Evolutionary conservation across 2,329 filamentous ascomycete species (phyloP).

Genomic region (Tolypocladium ovalisporum): DNA sequence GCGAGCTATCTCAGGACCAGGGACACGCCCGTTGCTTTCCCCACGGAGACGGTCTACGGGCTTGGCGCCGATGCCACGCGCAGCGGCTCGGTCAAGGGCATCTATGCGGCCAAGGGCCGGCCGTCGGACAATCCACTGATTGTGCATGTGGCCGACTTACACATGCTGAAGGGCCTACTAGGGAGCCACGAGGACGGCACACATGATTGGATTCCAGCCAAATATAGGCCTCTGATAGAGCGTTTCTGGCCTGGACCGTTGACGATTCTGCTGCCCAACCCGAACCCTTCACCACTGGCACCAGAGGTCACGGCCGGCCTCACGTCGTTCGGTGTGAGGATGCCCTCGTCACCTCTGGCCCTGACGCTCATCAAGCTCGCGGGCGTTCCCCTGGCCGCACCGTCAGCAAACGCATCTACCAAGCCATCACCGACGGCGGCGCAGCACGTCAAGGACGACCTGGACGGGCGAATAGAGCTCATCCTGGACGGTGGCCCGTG

Average conservation of each 20-base stretch:
- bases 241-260: conserved; percentile 91
- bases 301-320: conserved; percentile 87
- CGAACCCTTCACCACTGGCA: conserved; percentile 58
- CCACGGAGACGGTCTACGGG: conserved; percentile 95
- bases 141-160: conserved; percentile 74
- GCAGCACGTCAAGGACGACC: conserved; percentile 77
- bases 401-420: conserved; percentile 89
- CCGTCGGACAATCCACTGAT: conserved; percentile 95
- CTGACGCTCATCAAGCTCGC: conserved; percentile 74
- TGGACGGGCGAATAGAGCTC: conserved; percentile 69
- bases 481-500: conserved; percentile 86
- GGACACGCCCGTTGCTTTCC: conserved; percentile 79
- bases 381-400: conserved; percentile 72
- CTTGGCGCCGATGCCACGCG: conserved; percentile 92
- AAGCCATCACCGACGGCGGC: conserved; percentile 87
- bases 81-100: conserved; percentile 74
- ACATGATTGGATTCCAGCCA: conserved; percentile 47
- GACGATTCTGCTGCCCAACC: conserved; percentile 78
- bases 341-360: conserved; percentile 79
- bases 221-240: conserved; percentile 69
- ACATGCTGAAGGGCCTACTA: conserved; percentile 60
- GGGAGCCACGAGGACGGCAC: conserved; percentile 11
- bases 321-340: conserved; percentile 75
- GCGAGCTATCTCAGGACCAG: conserved; percentile 53
- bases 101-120: conserved; percentile 81